A percentile compares a stretch with the other conserved stretches of the same genome.
phyloP scores from a whole-genome alignment of 352 stramenopile genomes.

The Globisporangium radiosum region DNA sequence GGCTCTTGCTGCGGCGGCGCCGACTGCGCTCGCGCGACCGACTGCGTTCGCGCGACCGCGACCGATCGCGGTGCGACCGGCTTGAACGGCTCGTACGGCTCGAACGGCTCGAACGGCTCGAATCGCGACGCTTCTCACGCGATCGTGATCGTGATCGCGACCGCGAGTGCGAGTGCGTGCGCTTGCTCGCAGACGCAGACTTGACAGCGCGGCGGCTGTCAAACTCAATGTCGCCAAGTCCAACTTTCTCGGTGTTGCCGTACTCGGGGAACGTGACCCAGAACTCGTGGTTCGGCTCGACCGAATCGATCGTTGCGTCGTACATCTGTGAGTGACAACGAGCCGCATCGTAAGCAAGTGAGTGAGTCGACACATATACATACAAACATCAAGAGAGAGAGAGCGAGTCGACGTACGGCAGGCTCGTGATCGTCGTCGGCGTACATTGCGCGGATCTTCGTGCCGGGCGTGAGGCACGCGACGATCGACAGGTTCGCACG shows the following conservation, averaged over 20 bases:
- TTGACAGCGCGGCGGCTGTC: conserved; percentile 16
- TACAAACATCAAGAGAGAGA: too few relatives aligned
- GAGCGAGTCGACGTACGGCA: conserved; percentile 29
- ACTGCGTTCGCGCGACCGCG: conserved; percentile 35
- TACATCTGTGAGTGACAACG: conserved; percentile 77
- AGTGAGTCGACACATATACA: neutral
- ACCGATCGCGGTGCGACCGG: conserved; percentile 27
- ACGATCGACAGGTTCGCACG: conserved; percentile 60
- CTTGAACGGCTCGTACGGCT: conserved; percentile 7
- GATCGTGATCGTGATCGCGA: conserved; percentile 31
- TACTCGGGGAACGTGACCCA: conserved; percentile 95
- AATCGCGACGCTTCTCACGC: conserved; percentile 26
- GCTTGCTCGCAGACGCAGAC: conserved; percentile 6
- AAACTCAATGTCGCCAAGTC: conserved; percentile 93
- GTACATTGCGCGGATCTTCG: conserved; percentile 92
- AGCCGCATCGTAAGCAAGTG: neutral
- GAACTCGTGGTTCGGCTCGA: conserved; percentile 78
- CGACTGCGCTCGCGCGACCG: conserved; percentile 19
- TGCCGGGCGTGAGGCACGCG: conserved; percentile 81
- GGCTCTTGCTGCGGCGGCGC: conserved; percentile 14
- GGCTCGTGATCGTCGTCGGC: conserved; percentile 93
- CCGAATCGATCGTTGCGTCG: conserved; percentile 92
- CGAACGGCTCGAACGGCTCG: neutral
- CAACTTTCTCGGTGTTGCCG: conserved; percentile 93
- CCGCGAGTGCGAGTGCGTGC: conserved; percentile 22